Evolutionary conservation across 78 protist species (phyloP), one percentile per base, ranked within the genome.

Genomic region (Pigoraptor vietnamica): DNA sequence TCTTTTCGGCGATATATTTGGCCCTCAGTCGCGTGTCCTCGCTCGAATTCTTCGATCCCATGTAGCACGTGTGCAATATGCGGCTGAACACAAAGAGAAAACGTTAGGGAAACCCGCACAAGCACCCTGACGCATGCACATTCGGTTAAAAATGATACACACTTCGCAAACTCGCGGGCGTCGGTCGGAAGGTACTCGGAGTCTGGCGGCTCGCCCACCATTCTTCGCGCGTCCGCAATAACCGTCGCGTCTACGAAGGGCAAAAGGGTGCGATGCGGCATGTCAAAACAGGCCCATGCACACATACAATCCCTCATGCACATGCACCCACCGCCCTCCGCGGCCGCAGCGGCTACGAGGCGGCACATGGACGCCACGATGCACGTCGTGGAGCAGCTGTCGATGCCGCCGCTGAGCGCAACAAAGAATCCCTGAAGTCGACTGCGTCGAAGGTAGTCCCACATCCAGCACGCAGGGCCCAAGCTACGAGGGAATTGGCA

Each of bases 371-470:
- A 48, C 36, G 91, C 94, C 23, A 96, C 97, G 34, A 97, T 93
- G 14, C 97, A 95, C 14, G 97, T 97, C 1, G 95, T 93, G 9
- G 97, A 82, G 19, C 95, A 87, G 84, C 94, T 88, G 93, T 97
- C 98, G 0, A 97, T 96, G n/a, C 98, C 98, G 32, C 98, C 98
- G 23, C 96, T 93, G 25, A 97, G 92, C 0, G 98, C 96, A 2
- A 97, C 86, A 37, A 95, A 96, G 93, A 81, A 97, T 36, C 98
- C 98, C 32, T 82, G 10, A 33, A 91, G 23, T 32, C 97, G 96
- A 2, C 94, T 91, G 86, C 98, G 94, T 29, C 98, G 93, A 37
- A 97, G 93, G 91, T 97, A 97, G 90, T 97, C 98, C 98, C 98
- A 97, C 37, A 97, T 88, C 98, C 98, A 95, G 91, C 96, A 95